Conservation (phyloP, 768 basidiomycete species). For the Suillus bovinus region DNA sequence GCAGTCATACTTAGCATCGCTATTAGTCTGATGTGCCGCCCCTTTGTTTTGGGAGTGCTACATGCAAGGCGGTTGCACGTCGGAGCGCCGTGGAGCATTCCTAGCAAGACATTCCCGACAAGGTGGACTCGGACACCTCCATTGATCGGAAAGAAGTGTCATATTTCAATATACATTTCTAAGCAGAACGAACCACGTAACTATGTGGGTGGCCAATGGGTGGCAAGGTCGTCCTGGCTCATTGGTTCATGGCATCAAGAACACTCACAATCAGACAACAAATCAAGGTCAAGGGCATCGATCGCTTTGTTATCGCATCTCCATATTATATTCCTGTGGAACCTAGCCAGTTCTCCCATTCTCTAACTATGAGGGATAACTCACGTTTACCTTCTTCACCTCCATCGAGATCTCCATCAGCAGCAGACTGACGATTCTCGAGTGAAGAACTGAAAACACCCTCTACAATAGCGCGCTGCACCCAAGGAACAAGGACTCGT, state of each 20-base stretch:
- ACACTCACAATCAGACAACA: background rate
- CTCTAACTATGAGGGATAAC: conserved; percentile 16
- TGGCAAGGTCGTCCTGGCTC: background rate
- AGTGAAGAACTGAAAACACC: conserved; percentile 62
- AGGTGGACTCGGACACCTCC: too few species aligned
- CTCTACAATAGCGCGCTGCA: conserved; percentile 66
- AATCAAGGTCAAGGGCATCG: background rate
- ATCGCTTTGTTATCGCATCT: background rate
- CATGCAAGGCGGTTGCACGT: background rate
- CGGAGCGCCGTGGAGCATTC: background rate
- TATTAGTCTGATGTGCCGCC: background rate
- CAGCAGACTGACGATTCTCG: conserved; percentile 14
- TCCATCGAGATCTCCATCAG: background rate
- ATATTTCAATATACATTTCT: background rate
- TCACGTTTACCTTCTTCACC: background rate
- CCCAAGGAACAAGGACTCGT: conserved; percentile 65
- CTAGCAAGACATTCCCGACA: background rate
- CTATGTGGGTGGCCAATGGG: too few species aligned
- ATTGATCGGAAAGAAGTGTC: too few species aligned
- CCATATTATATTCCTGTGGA: conserved; percentile 8
- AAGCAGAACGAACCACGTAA: background rate
- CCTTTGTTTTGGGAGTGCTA: background rate
- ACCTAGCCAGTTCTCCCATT: conserved; percentile 33
- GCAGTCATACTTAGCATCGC: background rate
- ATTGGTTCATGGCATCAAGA: background rate